These are phyloP conservation scores for Circinella umbellata DNA, from an alignment of 371 early-diverging fungal genomes.

Conservation along the genomic window DNA sequence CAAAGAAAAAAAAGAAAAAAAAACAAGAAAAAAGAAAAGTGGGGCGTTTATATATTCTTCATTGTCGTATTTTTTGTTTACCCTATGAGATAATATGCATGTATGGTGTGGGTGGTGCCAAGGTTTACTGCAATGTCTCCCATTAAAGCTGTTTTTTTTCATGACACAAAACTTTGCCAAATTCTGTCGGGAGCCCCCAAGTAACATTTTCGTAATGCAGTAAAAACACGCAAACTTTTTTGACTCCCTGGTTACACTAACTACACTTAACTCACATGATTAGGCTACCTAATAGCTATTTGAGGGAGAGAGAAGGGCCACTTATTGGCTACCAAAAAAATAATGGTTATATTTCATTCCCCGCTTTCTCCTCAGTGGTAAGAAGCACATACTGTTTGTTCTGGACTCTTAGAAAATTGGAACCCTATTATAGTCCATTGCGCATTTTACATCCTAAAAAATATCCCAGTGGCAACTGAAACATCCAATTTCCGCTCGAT, in stretches of 20 bases:
- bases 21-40: slow-evolving; percentile 5
- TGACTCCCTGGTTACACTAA: slow-evolving; percentile 10
- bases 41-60: slow-evolving; percentile 7
- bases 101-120: not conserved
- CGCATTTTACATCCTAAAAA: too few relatives aligned
- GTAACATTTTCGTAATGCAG: too few relatives aligned
- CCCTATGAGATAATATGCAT: not conserved
- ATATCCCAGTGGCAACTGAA: slow-evolving; percentile 5
- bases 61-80: too few relatives aligned
- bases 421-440: too few relatives aligned
- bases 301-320: too few relatives aligned
- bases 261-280: not conserved
- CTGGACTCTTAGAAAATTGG: not conserved
- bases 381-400: not conserved
- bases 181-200: slow-evolving; percentile 8
- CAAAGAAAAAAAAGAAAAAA: slow-evolving; percentile 2
- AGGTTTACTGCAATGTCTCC: not conserved
- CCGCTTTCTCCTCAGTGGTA: too few relatives aligned
- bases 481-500: slow-evolving; percentile 6
- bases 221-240: not conserved
- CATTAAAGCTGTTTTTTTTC: not conserved
- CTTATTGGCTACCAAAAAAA: too few relatives aligned
- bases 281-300: not conserved
- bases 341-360: too few relatives aligned
- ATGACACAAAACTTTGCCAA: not conserved